Evolutionary conservation across 2,329 filamentous ascomycete genomes (phyloP).

Genomic region (Fusarium pseudoanthophilum): DNA sequence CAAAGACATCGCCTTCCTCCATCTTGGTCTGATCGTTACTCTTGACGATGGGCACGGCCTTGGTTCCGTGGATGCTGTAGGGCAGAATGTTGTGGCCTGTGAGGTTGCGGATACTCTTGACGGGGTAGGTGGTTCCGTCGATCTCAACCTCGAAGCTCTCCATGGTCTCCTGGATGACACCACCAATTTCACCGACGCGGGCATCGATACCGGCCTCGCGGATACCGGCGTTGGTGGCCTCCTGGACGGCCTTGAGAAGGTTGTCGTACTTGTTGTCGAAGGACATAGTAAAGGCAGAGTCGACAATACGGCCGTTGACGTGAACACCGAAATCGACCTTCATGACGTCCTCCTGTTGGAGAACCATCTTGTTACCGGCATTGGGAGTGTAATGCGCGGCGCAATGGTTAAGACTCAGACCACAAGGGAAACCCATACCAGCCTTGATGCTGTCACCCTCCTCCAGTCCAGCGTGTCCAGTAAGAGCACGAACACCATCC

Average conservation of each 20-base stretch:
- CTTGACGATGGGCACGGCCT: constrained; percentile 95
- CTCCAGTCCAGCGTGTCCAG: constrained; percentile 79
- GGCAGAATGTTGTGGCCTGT: constrained; percentile 91
- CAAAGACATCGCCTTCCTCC: constrained; percentile 96
- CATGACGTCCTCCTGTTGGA: constrained; percentile 80
- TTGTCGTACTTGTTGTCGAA: constrained; percentile 82
- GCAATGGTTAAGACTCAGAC: constrained; percentile 84
- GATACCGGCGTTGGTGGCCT: constrained; percentile 86
- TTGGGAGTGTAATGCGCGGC: constrained; percentile 91
- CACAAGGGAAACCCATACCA: constrained; percentile 88
- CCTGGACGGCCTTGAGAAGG: constrained; percentile 77
- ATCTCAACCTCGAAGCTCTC: constrained; percentile 92
- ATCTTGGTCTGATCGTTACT: constrained; percentile 90
- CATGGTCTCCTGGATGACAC: constrained; percentile 88
- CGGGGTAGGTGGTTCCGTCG: constrained; percentile 78
- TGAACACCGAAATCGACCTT: constrained; percentile 87
- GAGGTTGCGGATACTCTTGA: constrained; percentile 88
- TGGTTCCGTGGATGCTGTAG: constrained; percentile 90
- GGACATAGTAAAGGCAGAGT: constrained; percentile 82
- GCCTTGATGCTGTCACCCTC: constrained; percentile 82
- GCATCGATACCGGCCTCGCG: constrained; percentile 90
- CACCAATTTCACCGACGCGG: constrained; percentile 86
- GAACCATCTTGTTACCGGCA: constrained; percentile 81
- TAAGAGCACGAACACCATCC: constrained; percentile 79
- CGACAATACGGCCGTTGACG: constrained; percentile 81